Percentiles rank a stretch among this genome's conserved stretches.
Conservation (phyloP, 2,329 filamentous ascomycete species). For the Xylaria sp. region DNA sequence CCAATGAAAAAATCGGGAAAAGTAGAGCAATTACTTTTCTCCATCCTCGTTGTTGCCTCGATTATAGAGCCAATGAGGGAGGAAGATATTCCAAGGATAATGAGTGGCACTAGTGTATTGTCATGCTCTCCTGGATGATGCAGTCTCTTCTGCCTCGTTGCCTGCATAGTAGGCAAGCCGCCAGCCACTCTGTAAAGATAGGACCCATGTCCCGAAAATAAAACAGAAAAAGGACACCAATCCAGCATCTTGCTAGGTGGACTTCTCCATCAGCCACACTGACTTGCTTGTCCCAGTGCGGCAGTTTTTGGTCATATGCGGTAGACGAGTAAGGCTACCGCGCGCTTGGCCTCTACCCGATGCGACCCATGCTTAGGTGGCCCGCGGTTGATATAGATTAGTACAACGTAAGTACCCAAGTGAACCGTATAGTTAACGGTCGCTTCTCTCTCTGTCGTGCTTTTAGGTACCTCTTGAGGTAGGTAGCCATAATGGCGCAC, state of each 20-base stretch:
- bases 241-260: neutral
- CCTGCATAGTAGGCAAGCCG: neutral
- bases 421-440: neutral
- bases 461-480: no score
- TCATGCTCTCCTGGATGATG: neutral
- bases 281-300: neutral
- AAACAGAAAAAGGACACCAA: neutral
- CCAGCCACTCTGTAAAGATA: neutral
- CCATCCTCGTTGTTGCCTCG: neutral
- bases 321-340: neutral
- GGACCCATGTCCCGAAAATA: neutral
- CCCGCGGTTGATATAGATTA: neutral
- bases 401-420: neutral
- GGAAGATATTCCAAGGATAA: neutral
- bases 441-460: neutral
- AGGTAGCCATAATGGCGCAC: neutral
- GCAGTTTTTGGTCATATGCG: neutral
- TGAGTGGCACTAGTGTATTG: neutral
- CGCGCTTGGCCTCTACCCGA: conserved; percentile 11
- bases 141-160: conserved; percentile 1
- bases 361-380: conserved; percentile 5
- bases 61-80: neutral
- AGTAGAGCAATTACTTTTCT: neutral
- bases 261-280: neutral
- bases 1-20: neutral